Evolutionary conservation across 2,329 filamentous ascomycete species (phyloP).

Genomic region (Rhytidhysteron rufulum): DNA sequence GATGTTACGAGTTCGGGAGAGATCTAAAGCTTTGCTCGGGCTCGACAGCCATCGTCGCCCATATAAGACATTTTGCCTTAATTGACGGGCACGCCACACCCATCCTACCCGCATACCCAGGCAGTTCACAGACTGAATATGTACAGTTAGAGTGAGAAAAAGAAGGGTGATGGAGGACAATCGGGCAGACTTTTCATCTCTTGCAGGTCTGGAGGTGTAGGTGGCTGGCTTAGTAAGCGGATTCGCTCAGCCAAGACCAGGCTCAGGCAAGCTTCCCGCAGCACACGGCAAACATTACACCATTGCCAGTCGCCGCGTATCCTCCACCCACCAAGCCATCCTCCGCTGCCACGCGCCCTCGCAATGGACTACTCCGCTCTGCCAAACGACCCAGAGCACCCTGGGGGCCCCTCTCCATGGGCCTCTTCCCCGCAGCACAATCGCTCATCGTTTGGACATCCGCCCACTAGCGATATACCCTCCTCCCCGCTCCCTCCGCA

Average conservation of each 20-base stretch:
- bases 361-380: conserved; percentile 64
- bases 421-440: conserved; percentile 55
- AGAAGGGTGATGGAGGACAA: conserved; percentile 9
- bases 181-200: conserved; percentile 14
- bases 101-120: conserved; percentile 31
- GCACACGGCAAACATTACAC: conserved; percentile 9
- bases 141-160: conserved; percentile 6
- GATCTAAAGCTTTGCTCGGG: conserved; percentile 19
- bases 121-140: background rate
- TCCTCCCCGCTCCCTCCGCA: conserved; percentile 39
- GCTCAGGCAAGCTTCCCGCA: conserved; percentile 3
- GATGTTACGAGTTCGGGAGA: conserved; percentile 79
- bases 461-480: conserved; percentile 39
- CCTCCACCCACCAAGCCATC: conserved; percentile 11
- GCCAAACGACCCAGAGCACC: conserved; percentile 55
- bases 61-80: conserved; percentile 27
- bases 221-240: conserved; percentile 5
- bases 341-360: conserved; percentile 18
- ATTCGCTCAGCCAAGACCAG: conserved; percentile 17
- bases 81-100: conserved; percentile 30
- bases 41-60: conserved; percentile 26
- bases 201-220: conserved; percentile 16
- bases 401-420: conserved; percentile 60
- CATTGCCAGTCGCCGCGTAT: conserved; percentile 4
- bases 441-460: conserved; percentile 44